Evolutionary conservation across 139 green algal genomes (phyloP).

Genomic region (Nannochloris sp.): DNA sequence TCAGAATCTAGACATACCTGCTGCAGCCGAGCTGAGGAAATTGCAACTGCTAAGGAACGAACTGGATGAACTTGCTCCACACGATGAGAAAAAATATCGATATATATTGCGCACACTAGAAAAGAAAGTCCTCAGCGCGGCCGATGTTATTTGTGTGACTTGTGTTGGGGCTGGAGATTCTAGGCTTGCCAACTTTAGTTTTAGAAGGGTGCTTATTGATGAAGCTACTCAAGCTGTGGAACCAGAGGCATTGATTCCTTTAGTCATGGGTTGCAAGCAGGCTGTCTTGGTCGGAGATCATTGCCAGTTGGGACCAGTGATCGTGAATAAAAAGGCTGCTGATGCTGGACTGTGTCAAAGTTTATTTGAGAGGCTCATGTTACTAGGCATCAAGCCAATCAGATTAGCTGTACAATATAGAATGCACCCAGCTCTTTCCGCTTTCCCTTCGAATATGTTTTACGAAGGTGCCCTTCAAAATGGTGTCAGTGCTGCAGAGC

Average conservation of each 20-base stretch:
- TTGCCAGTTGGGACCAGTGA: constrained; percentile 91
- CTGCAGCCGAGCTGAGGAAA: constrained; percentile 75
- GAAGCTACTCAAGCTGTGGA: constrained; percentile 93
- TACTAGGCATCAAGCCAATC: constrained; percentile 86
- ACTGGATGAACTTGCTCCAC: constrained; percentile 68
- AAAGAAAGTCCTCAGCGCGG: constrained; percentile 70
- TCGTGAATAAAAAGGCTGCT: constrained; percentile 72
- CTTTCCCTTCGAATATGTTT: constrained; percentile 92
- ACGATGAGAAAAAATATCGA: constrained; percentile 86
- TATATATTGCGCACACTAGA: constrained; percentile 54
- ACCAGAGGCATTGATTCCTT: constrained; percentile 86
- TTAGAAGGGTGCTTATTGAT: constrained; percentile 81
- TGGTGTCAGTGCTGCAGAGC: constrained; percentile 56
- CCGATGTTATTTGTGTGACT: constrained; percentile 85
- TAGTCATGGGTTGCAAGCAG: constrained; percentile 92
- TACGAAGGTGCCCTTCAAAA: constrained; percentile 96
- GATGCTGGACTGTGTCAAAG: constrained; percentile 79
- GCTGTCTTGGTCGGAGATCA: constrained; percentile 95
- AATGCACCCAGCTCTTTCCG: constrained; percentile 92
- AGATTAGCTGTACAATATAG: constrained; percentile 94
- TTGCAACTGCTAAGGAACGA: constrained; percentile 81
- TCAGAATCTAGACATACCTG: constrained; percentile 65
- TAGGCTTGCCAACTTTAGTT: constrained; percentile 72
- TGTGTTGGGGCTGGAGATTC: constrained; percentile 88
- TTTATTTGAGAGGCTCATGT: constrained; percentile 91